Conservation (phyloP, 2,329 filamentous ascomycete genomes). For the Diaporthe citri region DNA sequence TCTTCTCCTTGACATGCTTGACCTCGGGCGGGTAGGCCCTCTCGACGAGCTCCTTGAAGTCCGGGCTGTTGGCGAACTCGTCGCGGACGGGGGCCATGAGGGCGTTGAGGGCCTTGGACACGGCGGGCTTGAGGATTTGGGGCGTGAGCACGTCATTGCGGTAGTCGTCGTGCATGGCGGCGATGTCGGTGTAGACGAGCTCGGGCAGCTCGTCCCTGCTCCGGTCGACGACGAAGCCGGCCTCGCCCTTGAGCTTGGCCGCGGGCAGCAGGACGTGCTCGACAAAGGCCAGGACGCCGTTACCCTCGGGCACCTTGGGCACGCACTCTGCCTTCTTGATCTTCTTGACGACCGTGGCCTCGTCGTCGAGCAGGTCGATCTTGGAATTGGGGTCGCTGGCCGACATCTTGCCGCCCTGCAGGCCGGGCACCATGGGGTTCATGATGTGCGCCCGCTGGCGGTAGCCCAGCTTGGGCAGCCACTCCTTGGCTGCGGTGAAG, state of each 20-base stretch:
- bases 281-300: conserved; percentile 88
- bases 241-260: conserved; percentile 70
- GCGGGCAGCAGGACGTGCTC: conserved; percentile 89
- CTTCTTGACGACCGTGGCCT: conserved; percentile 84
- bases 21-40: conserved; percentile 84
- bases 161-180: conserved; percentile 84
- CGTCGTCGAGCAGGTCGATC: conserved; percentile 89
- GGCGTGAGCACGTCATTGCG: conserved; percentile 83
- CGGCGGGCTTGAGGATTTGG: conserved; percentile 88
- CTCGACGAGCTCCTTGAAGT: conserved; percentile 83
- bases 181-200: conserved; percentile 82
- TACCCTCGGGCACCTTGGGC: conserved; percentile 83
- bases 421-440: conserved; percentile 86
- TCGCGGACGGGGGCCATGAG: conserved; percentile 83
- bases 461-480: conserved; percentile 88
- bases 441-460: conserved; percentile 72
- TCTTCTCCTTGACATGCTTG: conserved; percentile 80
- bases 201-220: conserved; percentile 76
- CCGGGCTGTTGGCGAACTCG: conserved; percentile 66
- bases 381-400: conserved; percentile 77
- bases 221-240: conserved; percentile 77
- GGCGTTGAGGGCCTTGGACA: conserved; percentile 78
- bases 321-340: conserved; percentile 85
- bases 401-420: conserved; percentile 87
- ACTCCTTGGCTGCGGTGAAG: conserved; percentile 87